A percentile compares a stretch with the other conserved stretches of the same genome.
Conservation (phyloP, 2,329 filamentous ascomycete species). For the Penicillium vulpinum region DNA sequence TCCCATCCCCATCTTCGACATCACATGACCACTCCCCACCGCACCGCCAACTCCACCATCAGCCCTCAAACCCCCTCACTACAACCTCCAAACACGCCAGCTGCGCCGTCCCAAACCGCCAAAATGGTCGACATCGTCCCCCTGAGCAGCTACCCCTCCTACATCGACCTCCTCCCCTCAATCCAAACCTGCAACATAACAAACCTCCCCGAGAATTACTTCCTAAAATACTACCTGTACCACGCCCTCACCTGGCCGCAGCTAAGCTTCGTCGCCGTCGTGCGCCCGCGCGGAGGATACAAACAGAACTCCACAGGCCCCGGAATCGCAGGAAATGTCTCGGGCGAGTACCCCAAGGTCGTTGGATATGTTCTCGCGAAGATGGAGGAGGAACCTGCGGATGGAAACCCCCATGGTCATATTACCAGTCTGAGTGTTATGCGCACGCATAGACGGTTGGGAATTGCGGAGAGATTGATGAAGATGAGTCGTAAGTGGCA, state of each 20-base stretch:
- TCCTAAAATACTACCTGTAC: conserved; percentile 99
- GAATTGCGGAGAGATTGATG: conserved; percentile 97
- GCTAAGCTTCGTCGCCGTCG: conserved; percentile 93
- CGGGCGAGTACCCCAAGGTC: conserved; percentile 79
- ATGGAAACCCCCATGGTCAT: conserved; percentile 90
- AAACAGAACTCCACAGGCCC: conserved; percentile 63
- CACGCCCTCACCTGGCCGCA: conserved; percentile 98
- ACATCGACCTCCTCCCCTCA: conserved; percentile 83
- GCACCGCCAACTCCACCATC: neutral
- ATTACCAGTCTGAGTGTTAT: conserved; percentile 95
- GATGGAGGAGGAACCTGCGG: conserved; percentile 96
- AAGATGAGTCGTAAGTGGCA: conserved; percentile 77
- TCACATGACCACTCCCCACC: conserved; percentile 12
- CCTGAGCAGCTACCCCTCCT: conserved; percentile 48
- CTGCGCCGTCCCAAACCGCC: neutral
- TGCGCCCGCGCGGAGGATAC: conserved; percentile 74
- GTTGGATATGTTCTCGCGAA: conserved; percentile 99
- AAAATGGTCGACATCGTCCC: conserved; percentile 53
- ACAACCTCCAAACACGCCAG: no score
- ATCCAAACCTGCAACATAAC: conserved; percentile 98
- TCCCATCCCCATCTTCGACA: neutral
- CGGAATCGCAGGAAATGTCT: conserved; percentile 22
- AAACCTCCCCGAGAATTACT: conserved; percentile 99
- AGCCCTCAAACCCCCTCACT: neutral
- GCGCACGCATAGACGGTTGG: conserved; percentile 87